Percentiles rank a stretch among this genome's conserved stretches.
Conservation (phyloP, 495 filamentous ascomycete genomes). For the Ramalina peruviana region DNA sequence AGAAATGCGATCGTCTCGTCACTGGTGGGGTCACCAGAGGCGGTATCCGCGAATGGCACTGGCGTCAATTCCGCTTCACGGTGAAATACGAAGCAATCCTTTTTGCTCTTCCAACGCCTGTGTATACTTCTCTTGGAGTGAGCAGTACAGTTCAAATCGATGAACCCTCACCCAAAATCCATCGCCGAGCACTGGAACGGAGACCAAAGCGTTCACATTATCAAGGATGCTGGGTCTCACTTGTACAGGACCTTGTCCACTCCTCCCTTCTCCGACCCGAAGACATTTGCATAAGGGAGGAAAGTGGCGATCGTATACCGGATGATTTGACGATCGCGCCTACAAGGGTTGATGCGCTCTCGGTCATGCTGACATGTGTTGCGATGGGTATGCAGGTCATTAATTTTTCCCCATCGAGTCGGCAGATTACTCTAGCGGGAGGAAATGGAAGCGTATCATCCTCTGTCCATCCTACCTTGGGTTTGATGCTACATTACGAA, state of each 20-base stretch:
- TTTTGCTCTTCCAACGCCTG: constrained; percentile 1
- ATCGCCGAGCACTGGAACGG: not conserved
- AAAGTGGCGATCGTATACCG: constrained; percentile 9
- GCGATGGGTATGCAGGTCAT: constrained; percentile 12
- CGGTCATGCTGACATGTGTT: constrained; percentile 5
- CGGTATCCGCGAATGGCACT: constrained; percentile 4
- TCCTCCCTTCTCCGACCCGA: not conserved
- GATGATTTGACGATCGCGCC: constrained; percentile 9
- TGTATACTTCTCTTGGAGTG: constrained; percentile 5
- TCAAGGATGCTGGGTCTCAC: constrained; percentile 6
- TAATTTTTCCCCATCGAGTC: constrained; percentile 1
- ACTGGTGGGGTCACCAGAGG: constrained; percentile 5
- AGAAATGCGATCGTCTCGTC: constrained; percentile 10
- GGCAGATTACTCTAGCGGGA: constrained; percentile 1
- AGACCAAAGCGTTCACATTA: not conserved
- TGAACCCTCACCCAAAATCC: not conserved
- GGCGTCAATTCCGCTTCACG: constrained; percentile 9
- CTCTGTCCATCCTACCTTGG: constrained; percentile 4
- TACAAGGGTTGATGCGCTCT: constrained; percentile 2
- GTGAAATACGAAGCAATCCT: constrained; percentile 5
- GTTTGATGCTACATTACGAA: constrained; percentile 6
- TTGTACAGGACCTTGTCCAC: constrained; percentile 3
- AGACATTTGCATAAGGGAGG: constrained; percentile 1
- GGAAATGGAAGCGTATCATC: constrained; percentile 2
- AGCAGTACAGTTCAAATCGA: constrained; percentile 4